These are phyloP conservation scores for Zygoascus sp. DNA, from an alignment of 1,139 yeast species.

Conservation along the genomic window DNA sequence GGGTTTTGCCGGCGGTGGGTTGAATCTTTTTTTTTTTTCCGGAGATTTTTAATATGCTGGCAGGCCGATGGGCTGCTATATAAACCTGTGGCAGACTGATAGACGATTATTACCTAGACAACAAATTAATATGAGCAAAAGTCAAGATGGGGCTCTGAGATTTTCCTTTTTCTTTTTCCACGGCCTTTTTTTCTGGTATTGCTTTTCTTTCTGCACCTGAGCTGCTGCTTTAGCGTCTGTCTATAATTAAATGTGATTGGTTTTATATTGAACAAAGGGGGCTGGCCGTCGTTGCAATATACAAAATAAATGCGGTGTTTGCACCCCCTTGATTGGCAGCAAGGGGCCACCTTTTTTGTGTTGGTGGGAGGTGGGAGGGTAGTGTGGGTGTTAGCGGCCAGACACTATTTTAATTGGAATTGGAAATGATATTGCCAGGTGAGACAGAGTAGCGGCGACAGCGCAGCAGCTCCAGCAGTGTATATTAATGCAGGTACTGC, in stretches of 20 bases:
- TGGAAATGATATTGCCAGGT: no score
- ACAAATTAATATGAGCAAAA: background rate
- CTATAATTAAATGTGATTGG: background rate
- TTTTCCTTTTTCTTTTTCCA: no score
- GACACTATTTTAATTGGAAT: background rate
- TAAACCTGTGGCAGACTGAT: background rate
- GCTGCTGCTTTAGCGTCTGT: no score
- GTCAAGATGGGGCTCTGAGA: background rate
- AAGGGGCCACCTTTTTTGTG: conserved; percentile 1
- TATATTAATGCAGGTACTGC: no score
- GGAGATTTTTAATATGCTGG: background rate
- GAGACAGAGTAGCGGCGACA: no score
- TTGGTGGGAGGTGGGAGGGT: background rate
- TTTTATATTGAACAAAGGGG: background rate
- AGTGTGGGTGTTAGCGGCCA: background rate
- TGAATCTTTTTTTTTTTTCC: background rate
- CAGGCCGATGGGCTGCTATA: background rate
- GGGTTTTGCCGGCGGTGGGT: no score
- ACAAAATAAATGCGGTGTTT: conserved; percentile 2
- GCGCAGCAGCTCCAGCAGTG: no score
- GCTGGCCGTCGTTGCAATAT: background rate
- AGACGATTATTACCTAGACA: conserved; percentile 1
- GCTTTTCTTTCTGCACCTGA: no score
- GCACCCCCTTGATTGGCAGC: conserved; percentile 7
- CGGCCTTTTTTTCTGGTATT: background rate